Conservation (phyloP, 2,329 filamentous ascomycete species). For the Calonectria honghensis region DNA sequence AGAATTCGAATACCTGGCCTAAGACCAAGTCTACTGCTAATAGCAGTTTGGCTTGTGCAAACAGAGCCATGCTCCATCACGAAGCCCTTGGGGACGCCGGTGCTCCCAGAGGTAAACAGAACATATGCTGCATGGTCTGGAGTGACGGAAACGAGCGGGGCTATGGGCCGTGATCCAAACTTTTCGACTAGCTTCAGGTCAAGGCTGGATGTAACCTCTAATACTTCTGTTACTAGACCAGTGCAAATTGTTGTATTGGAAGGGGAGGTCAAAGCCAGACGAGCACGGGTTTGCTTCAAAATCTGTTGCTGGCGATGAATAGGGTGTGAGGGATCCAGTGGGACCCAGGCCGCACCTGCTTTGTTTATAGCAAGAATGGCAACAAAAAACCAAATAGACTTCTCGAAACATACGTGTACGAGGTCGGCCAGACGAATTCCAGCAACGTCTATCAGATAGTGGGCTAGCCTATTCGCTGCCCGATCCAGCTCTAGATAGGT, state of each 20-base stretch:
- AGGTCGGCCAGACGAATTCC: slow-evolving; percentile 27
- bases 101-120: slow-evolving; percentile 74
- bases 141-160: neutral
- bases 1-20: slow-evolving; percentile 31
- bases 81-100: slow-evolving; percentile 73
- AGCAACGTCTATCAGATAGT: slow-evolving; percentile 28
- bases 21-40: neutral
- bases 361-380: slow-evolving; percentile 59
- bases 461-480: neutral
- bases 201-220: neutral
- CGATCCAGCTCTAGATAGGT: slow-evolving; percentile 46
- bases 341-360: slow-evolving; percentile 55
- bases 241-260: neutral
- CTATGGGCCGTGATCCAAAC: neutral
- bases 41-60: slow-evolving; percentile 24
- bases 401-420: slow-evolving; percentile 40
- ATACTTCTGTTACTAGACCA: neutral
- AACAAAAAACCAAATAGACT: slow-evolving; percentile 45
- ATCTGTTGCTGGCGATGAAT: slow-evolving; percentile 43
- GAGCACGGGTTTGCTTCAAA: slow-evolving; percentile 1
- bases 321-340: slow-evolving; percentile 62
- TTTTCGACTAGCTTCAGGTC: neutral
- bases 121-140: slow-evolving; percentile 54
- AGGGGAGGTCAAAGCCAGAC: slow-evolving; percentile 1
- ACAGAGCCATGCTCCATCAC: slow-evolving; percentile 50